These are phyloP conservation scores for Aspergillus sclerotiicarbonarius DNA, from an alignment of 495 filamentous ascomycete species.

Conservation along the genomic window DNA sequence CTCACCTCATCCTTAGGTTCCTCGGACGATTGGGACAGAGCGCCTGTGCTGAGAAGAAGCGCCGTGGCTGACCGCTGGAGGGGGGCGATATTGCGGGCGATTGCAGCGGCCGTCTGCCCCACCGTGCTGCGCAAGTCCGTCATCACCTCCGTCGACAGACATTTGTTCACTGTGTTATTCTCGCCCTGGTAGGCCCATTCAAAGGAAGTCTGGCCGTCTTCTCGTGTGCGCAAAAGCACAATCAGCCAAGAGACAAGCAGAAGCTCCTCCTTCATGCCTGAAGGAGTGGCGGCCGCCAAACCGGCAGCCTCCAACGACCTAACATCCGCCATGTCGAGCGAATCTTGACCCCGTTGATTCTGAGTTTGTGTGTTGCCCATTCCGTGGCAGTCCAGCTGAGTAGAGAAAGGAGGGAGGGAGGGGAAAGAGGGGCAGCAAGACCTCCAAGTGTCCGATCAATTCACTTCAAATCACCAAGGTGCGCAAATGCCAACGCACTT, in stretches of 20 bases:
- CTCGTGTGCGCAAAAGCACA: slow-evolving; percentile 35
- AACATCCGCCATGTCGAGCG: too few relatives aligned
- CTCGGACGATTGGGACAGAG: slow-evolving; percentile 20
- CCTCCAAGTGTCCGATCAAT: too few relatives aligned
- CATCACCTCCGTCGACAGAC: slow-evolving; percentile 25
- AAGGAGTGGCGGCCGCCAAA: slow-evolving; percentile 20
- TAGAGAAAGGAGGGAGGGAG: too few relatives aligned
- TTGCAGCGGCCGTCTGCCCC: slow-evolving; percentile 17
- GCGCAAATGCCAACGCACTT: too few relatives aligned
- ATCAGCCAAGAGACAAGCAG: slow-evolving; percentile 46
- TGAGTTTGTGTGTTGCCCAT: too few relatives aligned
- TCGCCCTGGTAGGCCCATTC: slow-evolving; percentile 36
- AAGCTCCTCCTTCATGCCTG: slow-evolving; percentile 38
- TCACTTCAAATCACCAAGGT: too few relatives aligned
- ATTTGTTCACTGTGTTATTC: slow-evolving; percentile 4
- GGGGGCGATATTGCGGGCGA: slow-evolving; percentile 22
- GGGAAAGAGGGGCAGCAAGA: too few relatives aligned
- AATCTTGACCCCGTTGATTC: too few relatives aligned
- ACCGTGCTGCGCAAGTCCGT: slow-evolving; percentile 25
- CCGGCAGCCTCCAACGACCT: slow-evolving; percentile 18
- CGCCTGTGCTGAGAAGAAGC: slow-evolving; percentile 33
- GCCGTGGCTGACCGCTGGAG: neutral
- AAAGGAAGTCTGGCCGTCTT: slow-evolving; percentile 35
- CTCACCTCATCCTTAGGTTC: slow-evolving; percentile 28
- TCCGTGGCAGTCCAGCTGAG: too few relatives aligned